Percentiles rank a stretch among this genome's conserved stretches.
Evolutionary conservation across 202 grass and related monocot species (phyloP).

Genomic region (Miscanthus sacchariflorus): DNA sequence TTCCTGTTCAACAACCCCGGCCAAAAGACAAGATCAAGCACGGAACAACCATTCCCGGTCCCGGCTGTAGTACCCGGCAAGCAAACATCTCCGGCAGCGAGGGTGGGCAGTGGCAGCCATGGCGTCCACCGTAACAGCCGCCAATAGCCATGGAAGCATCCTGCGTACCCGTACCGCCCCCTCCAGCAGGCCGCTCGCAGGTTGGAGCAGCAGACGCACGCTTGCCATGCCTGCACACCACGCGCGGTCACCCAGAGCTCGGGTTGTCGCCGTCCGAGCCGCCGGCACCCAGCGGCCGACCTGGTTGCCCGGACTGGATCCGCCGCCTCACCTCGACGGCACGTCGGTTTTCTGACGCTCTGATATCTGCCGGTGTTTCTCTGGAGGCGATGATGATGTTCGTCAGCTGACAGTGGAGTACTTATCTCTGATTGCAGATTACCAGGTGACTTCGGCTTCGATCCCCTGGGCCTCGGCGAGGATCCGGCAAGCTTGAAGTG

Average conservation of each 20-base stretch:
- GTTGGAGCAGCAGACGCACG: conserved; percentile 33
- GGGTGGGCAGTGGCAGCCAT: conserved; percentile 36
- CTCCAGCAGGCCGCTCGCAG: conserved; percentile 38
- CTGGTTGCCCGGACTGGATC: conserved; percentile 81
- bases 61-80: not conserved
- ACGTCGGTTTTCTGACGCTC: conserved; percentile 66
- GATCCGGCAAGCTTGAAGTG: conserved; percentile 69
- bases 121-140: conserved; percentile 43
- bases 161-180: conserved; percentile 29
- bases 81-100: not conserved
- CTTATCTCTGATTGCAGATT: conserved; percentile 53
- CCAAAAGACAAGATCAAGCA: not conserved
- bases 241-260: conserved; percentile 9
- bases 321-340: conserved; percentile 89
- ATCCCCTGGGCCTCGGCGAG: conserved; percentile 86
- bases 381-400: not conserved
- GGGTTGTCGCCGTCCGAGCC: conserved; percentile 48
- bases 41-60: not conserved
- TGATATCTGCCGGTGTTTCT: not conserved
- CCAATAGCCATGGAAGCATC: conserved; percentile 31
- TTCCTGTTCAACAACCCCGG: not conserved
- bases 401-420: conserved; percentile 1
- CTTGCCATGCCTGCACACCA: conserved; percentile 7
- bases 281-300: conserved; percentile 57
- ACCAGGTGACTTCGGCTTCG: conserved; percentile 85